These are phyloP conservation scores for Neurospora sp. DNA, from an alignment of 495 filamentous ascomycete genomes.

Conservation along the genomic window DNA sequence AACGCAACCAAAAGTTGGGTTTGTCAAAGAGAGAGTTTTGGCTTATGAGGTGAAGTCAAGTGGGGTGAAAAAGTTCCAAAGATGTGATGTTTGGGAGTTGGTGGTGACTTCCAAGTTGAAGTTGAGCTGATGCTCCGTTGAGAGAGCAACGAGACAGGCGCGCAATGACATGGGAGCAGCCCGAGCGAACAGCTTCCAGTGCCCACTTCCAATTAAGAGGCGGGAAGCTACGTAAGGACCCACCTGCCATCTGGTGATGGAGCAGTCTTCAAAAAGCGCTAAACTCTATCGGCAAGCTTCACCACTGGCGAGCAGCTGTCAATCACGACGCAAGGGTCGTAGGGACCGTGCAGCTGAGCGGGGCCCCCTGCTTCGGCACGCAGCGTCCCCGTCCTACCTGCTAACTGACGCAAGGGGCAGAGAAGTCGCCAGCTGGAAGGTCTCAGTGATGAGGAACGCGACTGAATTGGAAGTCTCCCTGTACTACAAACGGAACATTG, in stretches of 20 bases:
- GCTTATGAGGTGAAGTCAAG: neutral
- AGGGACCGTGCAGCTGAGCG: neutral
- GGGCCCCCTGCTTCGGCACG: neutral
- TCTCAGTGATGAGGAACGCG: neutral
- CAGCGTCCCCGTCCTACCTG: neutral
- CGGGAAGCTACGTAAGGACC: neutral
- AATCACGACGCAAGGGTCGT: neutral
- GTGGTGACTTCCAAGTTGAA: neutral
- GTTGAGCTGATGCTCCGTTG: neutral
- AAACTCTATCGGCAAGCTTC: slow-evolving; percentile 5
- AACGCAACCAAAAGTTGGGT: neutral
- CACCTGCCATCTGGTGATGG: neutral
- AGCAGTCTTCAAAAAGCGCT: neutral
- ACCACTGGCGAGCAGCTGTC: slow-evolving; percentile 23
- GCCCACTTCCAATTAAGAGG: neutral
- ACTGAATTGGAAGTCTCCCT: neutral
- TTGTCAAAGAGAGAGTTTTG: neutral
- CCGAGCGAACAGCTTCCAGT: neutral
- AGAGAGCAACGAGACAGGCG: neutral
- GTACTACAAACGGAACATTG: neutral
- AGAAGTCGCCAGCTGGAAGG: neutral
- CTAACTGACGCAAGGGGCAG: neutral
- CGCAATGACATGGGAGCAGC: neutral
- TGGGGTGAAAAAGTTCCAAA: neutral
- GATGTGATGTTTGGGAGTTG: neutral